Conservation (phyloP, 257 asterid genomes). For the Asclepias syriaca region DNA sequence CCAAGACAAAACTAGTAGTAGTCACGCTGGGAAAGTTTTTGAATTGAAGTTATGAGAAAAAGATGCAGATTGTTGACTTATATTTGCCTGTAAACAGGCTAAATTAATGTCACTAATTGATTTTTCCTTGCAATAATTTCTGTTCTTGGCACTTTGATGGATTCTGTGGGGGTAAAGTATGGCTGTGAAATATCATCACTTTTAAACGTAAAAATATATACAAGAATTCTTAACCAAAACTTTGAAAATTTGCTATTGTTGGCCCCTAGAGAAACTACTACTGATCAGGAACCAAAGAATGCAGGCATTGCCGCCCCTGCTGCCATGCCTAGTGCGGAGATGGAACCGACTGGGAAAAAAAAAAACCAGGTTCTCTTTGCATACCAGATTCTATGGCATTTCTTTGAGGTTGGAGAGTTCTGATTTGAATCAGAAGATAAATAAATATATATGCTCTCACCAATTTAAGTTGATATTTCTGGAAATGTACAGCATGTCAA, state of each 20-base stretch:
- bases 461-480: slow-evolving; percentile 76
- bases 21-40: slow-evolving; percentile 11
- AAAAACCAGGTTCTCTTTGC: neutral
- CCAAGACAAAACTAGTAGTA: neutral
- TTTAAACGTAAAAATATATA: neutral
- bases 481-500: slow-evolving; percentile 58
- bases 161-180: too few relatives aligned
- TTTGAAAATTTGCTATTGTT: neutral
- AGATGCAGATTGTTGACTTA: neutral
- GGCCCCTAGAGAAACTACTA: neutral
- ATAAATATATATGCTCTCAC: slow-evolving; percentile 23
- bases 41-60: slow-evolving; percentile 1
- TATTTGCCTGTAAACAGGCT: neutral
- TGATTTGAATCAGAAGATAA: neutral
- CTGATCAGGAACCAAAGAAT: too few relatives aligned
- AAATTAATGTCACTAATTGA: neutral
- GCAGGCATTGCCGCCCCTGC: neutral
- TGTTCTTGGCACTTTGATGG: too few relatives aligned
- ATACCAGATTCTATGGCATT: neutral
- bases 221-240: neutral
- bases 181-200: too few relatives aligned
- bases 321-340: neutral
- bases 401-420: neutral
- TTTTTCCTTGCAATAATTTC: neutral
- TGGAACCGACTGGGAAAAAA: neutral